Evolutionary conservation across 225 moss, liverwort and hornwort genomes (phyloP), one percentile per base, ranked within the genome.

Genomic region (Rhytidiadelphus loreus): DNA sequence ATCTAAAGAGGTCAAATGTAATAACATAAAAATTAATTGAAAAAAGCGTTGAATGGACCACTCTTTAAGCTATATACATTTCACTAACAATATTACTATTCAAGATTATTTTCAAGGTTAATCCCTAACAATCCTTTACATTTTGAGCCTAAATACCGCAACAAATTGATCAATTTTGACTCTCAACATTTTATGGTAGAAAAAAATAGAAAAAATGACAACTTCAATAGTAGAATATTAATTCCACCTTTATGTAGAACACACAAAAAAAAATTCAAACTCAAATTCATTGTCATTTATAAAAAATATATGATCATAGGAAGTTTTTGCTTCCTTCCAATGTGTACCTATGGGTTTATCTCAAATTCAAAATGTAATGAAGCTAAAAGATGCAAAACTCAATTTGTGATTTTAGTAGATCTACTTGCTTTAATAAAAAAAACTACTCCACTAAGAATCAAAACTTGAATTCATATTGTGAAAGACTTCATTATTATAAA

Each of bases 171-270:
- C 5, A 19, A 19, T 12, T 57, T 41, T 5, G 19, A 8, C 12
- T 57, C 12, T 57, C 35, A 58, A 57, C 0, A 0, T 39, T 13
- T 39, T 55, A 1, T 29, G 0, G 12, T 57, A 12, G 8, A 29
- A 41, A 57, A 78, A 15, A 26, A 35, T 10, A 6, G 20, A 22
- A 35, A 32, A 48, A 24, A 35, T 16, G 16, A 16, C 11, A 24
- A 29, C 29, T 55, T 0, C 0, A 3, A 7, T 1, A 2, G 3
- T 58, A 18, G 5, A 28, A 58, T 18, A 58, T 41, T 41, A 29
- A 80, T 41, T 79, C 29, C 3, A 41, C 4, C 12, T 28, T 39
- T 29, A 59, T 59, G 2, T 77, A 13, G 20, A 80, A 29, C 2
- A 41, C 8, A 50, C 12, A 26, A 2, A 2, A 7, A 57, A 41